Evolutionary conservation across 345 rosid species (phyloP).

Genomic region (Aethionema arabicum): DNA sequence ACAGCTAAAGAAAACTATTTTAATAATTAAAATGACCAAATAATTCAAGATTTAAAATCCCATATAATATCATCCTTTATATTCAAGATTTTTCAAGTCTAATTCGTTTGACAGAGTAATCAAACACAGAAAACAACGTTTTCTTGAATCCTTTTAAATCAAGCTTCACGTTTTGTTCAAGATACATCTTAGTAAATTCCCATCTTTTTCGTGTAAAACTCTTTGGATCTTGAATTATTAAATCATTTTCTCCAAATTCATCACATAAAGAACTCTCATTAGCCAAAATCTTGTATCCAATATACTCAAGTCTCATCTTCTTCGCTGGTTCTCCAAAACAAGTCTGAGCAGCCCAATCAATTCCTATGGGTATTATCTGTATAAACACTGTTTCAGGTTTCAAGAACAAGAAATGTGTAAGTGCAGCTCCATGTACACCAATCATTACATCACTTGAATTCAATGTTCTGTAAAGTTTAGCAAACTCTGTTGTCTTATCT

Average conservation of each 20-base stretch:
- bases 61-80: too few relatives aligned
- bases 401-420: constrained; percentile 83
- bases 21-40: too few relatives aligned
- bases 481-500: constrained; percentile 54
- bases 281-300: constrained; percentile 57
- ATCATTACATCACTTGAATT: constrained; percentile 73
- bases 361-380: constrained; percentile 79
- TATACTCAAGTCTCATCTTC: constrained; percentile 61
- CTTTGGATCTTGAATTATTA: constrained; percentile 54
- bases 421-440: constrained; percentile 88
- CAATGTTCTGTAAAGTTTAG: constrained; percentile 54
- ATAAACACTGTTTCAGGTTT: constrained; percentile 63
- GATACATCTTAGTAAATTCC: constrained; percentile 77
- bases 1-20: too few relatives aligned
- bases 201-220: constrained; percentile 65
- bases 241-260: constrained; percentile 50
- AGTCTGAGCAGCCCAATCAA: constrained; percentile 78
- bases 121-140: constrained; percentile 50
- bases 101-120: constrained; percentile 21
- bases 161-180: constrained; percentile 54
- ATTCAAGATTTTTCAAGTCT: not conserved
- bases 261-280: constrained; percentile 66
- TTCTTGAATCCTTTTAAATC: constrained; percentile 54
- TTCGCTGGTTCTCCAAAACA: constrained; percentile 72
- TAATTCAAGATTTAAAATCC: too few relatives aligned